Evolutionary conservation across 495 filamentous ascomycete species (phyloP), one percentile per base, ranked within the genome.

Genomic region (Penicillium desertorum): DNA sequence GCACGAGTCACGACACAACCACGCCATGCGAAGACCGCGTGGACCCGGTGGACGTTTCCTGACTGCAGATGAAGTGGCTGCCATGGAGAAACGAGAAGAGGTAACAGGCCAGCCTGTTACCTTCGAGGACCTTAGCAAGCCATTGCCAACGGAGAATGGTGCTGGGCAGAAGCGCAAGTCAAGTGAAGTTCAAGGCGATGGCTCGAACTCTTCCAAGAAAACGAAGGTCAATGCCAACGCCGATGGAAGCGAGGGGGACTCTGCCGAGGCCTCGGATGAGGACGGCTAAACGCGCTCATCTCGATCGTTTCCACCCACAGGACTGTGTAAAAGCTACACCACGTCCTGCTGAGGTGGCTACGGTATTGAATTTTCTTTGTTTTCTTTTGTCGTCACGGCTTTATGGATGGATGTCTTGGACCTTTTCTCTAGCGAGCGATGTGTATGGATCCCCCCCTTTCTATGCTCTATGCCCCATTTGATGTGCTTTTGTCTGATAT

Each of bases 1-100:
- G 36, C 94, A 99, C 75, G 94, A 99, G 68, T 98, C 94, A n/a
- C 82, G 94, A 62, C 94, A 99, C 68, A 99, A 99, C 64, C 94
- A 99, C 71, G 94, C 94, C 9, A 99, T 99, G 94, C 84, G 95
- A 37, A 82, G 94, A 61, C 94, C 94, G 22, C 86, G 94, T 68
- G 94, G 94, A 11, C 94, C 94, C n/a, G 94, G 94, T 46, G 94
- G 94, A 36, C 84, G 94, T 32, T 99, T 99, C 80, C 73, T 99
- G 73, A 99, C 94, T 0, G 93, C 94, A n/a, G 94, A 99, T 42
- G 94, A 98, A 68, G 94, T 98, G 19, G 89, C 89, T 7, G 87
- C 88, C 39, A 94, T 98, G 76, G 94, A 98, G 64, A 83, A 79
- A 57, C 72, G 72, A 43, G 55, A 52, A 14, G 62, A 60, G 5